A percentile compares a stretch with the other conserved stretches of the same genome.
phyloP scores from a whole-genome alignment of 2,329 filamentous ascomycete genomes.

The Botryotinia narcissicola region DNA sequence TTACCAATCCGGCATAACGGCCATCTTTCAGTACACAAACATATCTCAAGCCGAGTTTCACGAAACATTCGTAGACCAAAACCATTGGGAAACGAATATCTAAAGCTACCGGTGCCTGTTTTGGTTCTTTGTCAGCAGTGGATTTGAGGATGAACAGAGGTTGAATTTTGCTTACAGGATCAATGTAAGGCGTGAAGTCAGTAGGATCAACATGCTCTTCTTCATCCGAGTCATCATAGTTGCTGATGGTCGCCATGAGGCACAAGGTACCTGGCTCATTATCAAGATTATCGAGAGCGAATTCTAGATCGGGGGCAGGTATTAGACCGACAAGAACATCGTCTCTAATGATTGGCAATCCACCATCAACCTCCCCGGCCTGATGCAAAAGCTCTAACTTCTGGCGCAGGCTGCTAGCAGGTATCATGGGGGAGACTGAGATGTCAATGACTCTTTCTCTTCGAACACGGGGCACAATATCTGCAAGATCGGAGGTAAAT shows the following conservation, averaged over 20 bases:
- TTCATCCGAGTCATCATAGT: constrained; percentile 62
- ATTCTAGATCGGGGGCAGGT: constrained; percentile 90
- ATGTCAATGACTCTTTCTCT: constrained; percentile 85
- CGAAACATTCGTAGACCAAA: constrained; percentile 93
- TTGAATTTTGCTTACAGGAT: constrained; percentile 59
- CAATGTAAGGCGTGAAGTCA: constrained; percentile 88
- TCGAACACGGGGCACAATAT: constrained; percentile 76
- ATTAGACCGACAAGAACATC: constrained; percentile 84
- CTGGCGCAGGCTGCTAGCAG: constrained; percentile 69
- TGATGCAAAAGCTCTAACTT: constrained; percentile 81
- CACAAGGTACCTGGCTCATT: constrained; percentile 74
- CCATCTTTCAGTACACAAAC: constrained; percentile 86
- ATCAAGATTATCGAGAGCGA: constrained; percentile 78
- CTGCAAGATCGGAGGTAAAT: constrained; percentile 83
- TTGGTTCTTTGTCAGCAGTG: constrained; percentile 9
- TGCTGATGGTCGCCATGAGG: constrained; percentile 71
- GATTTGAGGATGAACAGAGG: constrained; percentile 5
- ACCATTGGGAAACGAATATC: constrained; percentile 92
- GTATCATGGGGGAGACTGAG: constrained; percentile 73
- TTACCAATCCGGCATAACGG: constrained; percentile 81
- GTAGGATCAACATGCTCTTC: constrained; percentile 61
- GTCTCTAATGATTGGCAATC: constrained; percentile 79
- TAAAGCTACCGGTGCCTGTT: constrained; percentile 75
- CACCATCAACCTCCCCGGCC: constrained; percentile 87
- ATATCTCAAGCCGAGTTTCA: constrained; percentile 88